These are phyloP conservation scores for Auxenochlorella protothecoides DNA, from an alignment of 139 green algal genomes.

Conservation along the genomic window DNA sequence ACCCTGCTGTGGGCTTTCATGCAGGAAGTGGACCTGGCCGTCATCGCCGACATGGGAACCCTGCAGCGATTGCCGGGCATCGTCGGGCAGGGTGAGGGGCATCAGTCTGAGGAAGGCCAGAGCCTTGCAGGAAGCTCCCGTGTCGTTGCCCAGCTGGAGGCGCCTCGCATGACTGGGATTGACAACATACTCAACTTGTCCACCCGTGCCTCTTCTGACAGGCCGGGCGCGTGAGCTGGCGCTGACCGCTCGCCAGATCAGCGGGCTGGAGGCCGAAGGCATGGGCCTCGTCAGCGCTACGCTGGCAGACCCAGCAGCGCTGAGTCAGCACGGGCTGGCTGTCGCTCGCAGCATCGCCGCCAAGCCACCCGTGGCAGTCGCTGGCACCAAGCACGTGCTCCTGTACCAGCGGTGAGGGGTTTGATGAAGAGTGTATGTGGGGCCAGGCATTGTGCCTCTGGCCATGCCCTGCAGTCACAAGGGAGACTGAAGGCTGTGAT, in stretches of 20 bases:
- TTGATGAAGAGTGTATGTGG: too few relatives aligned
- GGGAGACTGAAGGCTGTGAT: background rate
- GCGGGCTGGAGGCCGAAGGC: constrained; percentile 5
- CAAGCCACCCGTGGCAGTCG: constrained; percentile 52
- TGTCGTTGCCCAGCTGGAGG: too few relatives aligned
- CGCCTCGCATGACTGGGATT: too few relatives aligned
- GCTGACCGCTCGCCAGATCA: constrained; percentile 55
- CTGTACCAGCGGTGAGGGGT: constrained; percentile 30
- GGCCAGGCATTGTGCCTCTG: too few relatives aligned
- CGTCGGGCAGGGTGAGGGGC: constrained; percentile 61
- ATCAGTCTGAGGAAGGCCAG: too few relatives aligned
- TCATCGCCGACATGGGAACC: constrained; percentile 80
- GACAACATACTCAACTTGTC: too few relatives aligned
- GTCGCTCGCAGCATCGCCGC: constrained; percentile 40
- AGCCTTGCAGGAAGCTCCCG: too few relatives aligned
- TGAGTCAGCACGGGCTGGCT: constrained; percentile 24
- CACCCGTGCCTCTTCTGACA: too few relatives aligned
- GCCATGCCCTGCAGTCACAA: too few relatives aligned
- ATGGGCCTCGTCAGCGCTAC: constrained; percentile 13
- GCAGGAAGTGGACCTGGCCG: constrained; percentile 83
- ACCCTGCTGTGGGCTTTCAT: background rate
- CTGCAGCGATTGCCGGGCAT: constrained; percentile 78
- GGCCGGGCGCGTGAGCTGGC: constrained; percentile 49
- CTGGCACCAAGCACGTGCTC: constrained; percentile 73
- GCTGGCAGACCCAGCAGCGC: background rate